phyloP scores from a whole-genome alignment of 2,329 filamentous ascomycete species.

The Cladosporium austrohemisphaericum region DNA sequence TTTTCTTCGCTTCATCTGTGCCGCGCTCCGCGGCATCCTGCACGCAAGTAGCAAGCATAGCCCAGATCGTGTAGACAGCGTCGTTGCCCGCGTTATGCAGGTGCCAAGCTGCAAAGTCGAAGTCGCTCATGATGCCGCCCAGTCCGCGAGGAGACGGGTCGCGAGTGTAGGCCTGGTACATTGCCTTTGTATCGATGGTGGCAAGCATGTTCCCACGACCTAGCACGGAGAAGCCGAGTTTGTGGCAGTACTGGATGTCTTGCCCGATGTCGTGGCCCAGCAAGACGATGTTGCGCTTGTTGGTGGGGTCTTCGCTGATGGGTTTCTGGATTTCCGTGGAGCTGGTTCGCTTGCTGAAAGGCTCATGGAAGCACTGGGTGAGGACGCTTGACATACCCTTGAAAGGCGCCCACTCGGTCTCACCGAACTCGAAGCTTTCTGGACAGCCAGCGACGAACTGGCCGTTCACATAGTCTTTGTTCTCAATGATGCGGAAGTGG shows the following conservation, averaged over 20 bases:
- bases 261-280: constrained; percentile 69
- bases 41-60: constrained; percentile 62
- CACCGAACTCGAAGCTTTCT: constrained; percentile 68
- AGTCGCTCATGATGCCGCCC: constrained; percentile 56
- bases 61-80: constrained; percentile 39
- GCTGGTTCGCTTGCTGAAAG: constrained; percentile 42
- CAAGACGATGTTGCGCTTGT: constrained; percentile 62
- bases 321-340: background rate
- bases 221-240: constrained; percentile 60
- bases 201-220: constrained; percentile 57
- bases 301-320: constrained; percentile 21
- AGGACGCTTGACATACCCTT: constrained; percentile 45
- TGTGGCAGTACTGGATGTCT: constrained; percentile 66
- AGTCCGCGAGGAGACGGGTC: constrained; percentile 54
- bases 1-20: constrained; percentile 25
- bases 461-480: constrained; percentile 59
- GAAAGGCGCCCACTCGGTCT: constrained; percentile 53
- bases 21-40: constrained; percentile 34
- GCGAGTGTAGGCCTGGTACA: constrained; percentile 63
- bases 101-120: constrained; percentile 55
- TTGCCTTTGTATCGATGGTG: constrained; percentile 65
- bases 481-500: constrained; percentile 73
- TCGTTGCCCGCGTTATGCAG: constrained; percentile 39
- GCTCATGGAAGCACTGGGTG: constrained; percentile 54
- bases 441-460: constrained; percentile 70